These are phyloP conservation scores for Simmondsia chinensis DNA, from an alignment of 148 eudicot genomes.

Conservation along the genomic window DNA sequence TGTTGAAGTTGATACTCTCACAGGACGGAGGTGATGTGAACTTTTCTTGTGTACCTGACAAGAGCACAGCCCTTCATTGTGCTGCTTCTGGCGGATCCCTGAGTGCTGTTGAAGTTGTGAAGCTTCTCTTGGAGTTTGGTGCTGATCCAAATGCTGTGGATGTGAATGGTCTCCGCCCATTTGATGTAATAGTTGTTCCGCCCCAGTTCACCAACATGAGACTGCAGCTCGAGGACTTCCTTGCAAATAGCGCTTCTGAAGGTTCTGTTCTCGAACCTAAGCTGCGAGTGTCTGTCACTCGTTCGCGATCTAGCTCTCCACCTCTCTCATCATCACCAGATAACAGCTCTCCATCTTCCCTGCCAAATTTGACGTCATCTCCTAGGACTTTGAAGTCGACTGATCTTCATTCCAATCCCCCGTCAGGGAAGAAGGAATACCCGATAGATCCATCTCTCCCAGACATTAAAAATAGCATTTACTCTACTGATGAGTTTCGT, in stretches of 20 bases:
- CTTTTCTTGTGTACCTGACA: conserved; percentile 37
- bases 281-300: conserved; percentile 25
- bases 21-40: conserved; percentile 48
- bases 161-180: conserved; percentile 39
- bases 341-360: conserved; percentile 43
- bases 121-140: conserved; percentile 52
- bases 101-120: conserved; percentile 42
- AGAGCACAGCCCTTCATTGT: conserved; percentile 74
- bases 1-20: conserved; percentile 45
- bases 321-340: conserved; percentile 51
- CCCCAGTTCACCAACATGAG: conserved; percentile 41
- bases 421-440: conserved; percentile 66
- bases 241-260: conserved; percentile 26
- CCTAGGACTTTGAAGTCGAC: conserved; percentile 28
- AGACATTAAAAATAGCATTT: conserved; percentile 67
- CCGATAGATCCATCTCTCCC: conserved; percentile 77
- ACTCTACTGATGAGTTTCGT: conserved; percentile 70
- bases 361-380: conserved; percentile 34
- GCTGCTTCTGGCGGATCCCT: conserved; percentile 68
- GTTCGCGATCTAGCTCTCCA: conserved; percentile 47
- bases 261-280: conserved; percentile 27
- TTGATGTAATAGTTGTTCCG: conserved; percentile 60
- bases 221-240: conserved; percentile 45
- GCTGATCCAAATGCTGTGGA: conserved; percentile 47
- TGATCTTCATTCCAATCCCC: conserved; percentile 23